Base-by-base conservation (phyloP, 2,329 filamentous ascomycete genomes). In the Xylaria sp. region DNA sequence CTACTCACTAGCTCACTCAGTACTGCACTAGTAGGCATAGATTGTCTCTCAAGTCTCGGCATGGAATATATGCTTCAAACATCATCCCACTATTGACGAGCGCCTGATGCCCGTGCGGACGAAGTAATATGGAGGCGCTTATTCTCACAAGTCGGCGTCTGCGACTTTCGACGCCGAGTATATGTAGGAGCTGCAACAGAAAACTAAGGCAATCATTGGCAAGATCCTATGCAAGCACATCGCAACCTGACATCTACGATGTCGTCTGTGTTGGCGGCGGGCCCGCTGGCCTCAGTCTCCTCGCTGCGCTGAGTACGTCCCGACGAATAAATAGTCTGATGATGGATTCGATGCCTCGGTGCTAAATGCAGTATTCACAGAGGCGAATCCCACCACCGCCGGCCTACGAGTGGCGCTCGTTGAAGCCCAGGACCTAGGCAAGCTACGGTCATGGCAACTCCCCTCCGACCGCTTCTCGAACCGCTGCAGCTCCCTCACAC, bases 401-500 rank as follows among this genome's bases (percentile, higher is more conserved):
- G 85, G 89, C 70, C 88, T 99, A 29, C 92, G 91, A 75, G 87
- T 98, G 51, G 96, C 95, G 69, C 89, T 99, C 68, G 88, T 99
- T 75, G 96, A 99, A 84, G 91, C 91, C 42, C 94, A 98, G 81
- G 91, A 97, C 78, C 88, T 99, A 40, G 83, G 86, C 73, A 92
- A 91, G 75, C 86, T 88, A 61, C 87, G 87, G 59, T 82, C 87
- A 27, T 93, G 91, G 84, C 88, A 87, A 62, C 88, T 92, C 8
- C 88, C 90, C 2, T 80, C 87, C 6, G 87, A 88, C 61, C 85
- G 88, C 74, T 99, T 91, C 83, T 97, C 95, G 68, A 98, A 99
- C 83, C 91, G 96, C 77, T 97, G 95, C 83, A 97, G 93, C 83
- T 98, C 95, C 59, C 86, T 99, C 65, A 99, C 96, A 0, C 95